Conservation (phyloP, 768 basidiomycete genomes). For the Boletus eberwhitei region DNA sequence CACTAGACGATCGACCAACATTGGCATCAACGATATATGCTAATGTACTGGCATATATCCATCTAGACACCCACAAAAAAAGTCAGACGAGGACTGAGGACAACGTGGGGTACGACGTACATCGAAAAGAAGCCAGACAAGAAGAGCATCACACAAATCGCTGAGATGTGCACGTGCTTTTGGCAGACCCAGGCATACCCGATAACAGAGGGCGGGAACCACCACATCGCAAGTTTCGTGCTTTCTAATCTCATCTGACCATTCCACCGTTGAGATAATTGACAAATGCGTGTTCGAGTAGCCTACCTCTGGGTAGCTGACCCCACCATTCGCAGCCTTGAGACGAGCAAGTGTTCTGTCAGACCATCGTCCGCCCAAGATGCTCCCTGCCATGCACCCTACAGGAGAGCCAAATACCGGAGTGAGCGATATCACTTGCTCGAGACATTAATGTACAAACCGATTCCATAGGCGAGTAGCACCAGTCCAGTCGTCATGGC, state of each 20-base stretch:
- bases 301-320: conserved; percentile 62
- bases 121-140: conserved; percentile 69
- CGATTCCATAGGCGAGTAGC: conserved; percentile 69
- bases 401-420: background rate
- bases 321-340: conserved; percentile 47
- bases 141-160: conserved; percentile 73
- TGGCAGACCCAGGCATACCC: conserved; percentile 78
- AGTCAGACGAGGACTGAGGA: background rate
- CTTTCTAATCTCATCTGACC: conserved; percentile 74
- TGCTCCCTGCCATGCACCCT: conserved; percentile 51
- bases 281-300: background rate
- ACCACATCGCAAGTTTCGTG: conserved; percentile 52
- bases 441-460: conserved; percentile 34
- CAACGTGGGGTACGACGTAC: conserved; percentile 38
- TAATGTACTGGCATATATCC: conserved; percentile 67
- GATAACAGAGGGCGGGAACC: conserved; percentile 54
- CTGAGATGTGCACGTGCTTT: conserved; percentile 61
- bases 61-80: conserved; percentile 30
- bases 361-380: conserved; percentile 61
- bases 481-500: conserved; percentile 76
- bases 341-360: conserved; percentile 47
- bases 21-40: conserved; percentile 91
- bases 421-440: background rate
- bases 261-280: background rate
- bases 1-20: conserved; percentile 72